Evolutionary conservation across 768 basidiomycete genomes (phyloP).

Genomic region (Kwoniella bestiolae): DNA sequence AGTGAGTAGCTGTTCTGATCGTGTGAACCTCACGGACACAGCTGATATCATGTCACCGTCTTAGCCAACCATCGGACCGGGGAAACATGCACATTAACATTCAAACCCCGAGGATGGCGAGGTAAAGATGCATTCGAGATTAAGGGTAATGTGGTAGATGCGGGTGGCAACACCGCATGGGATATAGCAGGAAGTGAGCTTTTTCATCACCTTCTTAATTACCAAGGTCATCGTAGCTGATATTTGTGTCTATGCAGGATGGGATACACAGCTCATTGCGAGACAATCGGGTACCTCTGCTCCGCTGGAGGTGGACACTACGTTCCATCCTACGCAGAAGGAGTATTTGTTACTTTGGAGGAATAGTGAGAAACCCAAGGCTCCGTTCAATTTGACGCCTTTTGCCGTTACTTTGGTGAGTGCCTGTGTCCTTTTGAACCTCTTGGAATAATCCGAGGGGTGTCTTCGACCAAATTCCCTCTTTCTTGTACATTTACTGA

Average conservation of each 20-base stretch:
- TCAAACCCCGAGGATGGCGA: constrained; percentile 95
- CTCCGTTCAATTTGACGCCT: constrained; percentile 94
- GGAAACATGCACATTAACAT: constrained; percentile 84
- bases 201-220: background rate
- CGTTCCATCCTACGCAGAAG: constrained; percentile 57
- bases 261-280: constrained; percentile 93
- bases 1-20: constrained; percentile 55
- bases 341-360: constrained; percentile 89
- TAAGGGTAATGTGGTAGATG: constrained; percentile 76
- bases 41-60: background rate
- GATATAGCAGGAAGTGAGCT: constrained; percentile 80
- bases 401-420: constrained; percentile 77
- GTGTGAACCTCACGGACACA: background rate
- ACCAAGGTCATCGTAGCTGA: background rate
- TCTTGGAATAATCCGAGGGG: too few species aligned
- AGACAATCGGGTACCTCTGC: constrained; percentile 66
- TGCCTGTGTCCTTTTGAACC: too few species aligned
- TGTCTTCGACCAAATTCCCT: too few species aligned
- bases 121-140: constrained; percentile 92
- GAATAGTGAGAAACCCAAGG: constrained; percentile 78
- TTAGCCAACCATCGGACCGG: constrained; percentile 83
- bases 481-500: too few species aligned
- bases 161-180: constrained; percentile 69
- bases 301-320: constrained; percentile 42
- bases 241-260: constrained; percentile 55